Evolutionary conservation across 225 moss, liverwort and hornwort genomes (phyloP), one percentile per base, ranked within the genome.

Genomic region (Sphagnum tenellum): DNA sequence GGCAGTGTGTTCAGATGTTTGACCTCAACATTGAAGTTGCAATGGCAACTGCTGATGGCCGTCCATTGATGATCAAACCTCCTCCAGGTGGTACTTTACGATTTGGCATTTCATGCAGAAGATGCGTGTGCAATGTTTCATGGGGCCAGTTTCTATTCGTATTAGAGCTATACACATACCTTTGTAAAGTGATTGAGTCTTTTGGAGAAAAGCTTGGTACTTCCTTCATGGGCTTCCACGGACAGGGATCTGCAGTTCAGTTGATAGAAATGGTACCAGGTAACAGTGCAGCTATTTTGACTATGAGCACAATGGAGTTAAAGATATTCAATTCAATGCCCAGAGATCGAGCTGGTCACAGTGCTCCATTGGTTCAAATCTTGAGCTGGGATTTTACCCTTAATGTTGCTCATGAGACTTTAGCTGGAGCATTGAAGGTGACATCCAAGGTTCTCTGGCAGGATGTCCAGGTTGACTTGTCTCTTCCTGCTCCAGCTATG

Each of bases 51-150:
- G 79, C 81, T 47, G 96, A 96, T 73, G 92, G 96, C 44, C 64
- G 71, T 64, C 86, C 92, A 47, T 69, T 92, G 71, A 68, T 90
- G 72, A 82, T 79, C 60, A 73, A 87, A 63, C 84, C 89, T 63
- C 96, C 96, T 62, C 69, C 80, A 12, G 90, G 89, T 64, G 96
- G 96, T 47, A 78, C 80, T 68, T 86, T 89, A 57, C 82, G 96
- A 60, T 67, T 92, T 8, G 92, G 86, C 48, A 9, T 90, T 69
- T 81, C 89, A 56, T 92, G 96, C 79, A 96, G 79, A 64, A 79
- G 76, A 53, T 90, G 88, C 52, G 74, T 81, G 11, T 89, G 88
- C 5, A 85, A 92, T 65, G 83, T 90, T 72, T 89, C 92, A 8
- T 66, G 86, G 70, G 92, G 90, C 70, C 96, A 98, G 66, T 80